Conservation (phyloP, 352 stramenopile genomes). For the Phytophthora syringae region DNA sequence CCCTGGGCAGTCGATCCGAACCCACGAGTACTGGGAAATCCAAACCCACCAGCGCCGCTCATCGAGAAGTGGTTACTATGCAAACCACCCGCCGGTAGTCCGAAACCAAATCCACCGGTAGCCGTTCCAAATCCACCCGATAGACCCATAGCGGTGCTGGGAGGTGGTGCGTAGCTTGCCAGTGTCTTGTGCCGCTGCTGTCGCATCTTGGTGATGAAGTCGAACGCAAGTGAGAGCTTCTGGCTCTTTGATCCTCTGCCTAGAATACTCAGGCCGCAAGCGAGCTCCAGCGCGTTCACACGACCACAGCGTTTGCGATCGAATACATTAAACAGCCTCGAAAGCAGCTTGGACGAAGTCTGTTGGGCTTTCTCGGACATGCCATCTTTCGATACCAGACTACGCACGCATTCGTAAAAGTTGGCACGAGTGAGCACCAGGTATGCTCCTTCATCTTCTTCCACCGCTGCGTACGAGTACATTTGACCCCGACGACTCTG, state of each 20-base stretch:
- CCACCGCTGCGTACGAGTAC: slow-evolving; percentile 80
- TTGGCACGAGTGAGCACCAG: slow-evolving; percentile 77
- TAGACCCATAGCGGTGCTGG: slow-evolving; percentile 30
- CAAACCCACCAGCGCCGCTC: slow-evolving; percentile 49
- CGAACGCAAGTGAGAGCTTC: slow-evolving; percentile 86
- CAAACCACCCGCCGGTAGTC: slow-evolving; percentile 33
- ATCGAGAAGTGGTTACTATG: slow-evolving; percentile 60
- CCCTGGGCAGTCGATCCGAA: slow-evolving; percentile 34
- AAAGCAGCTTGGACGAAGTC: slow-evolving; percentile 84
- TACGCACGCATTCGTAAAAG: slow-evolving; percentile 90
- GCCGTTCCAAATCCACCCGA: slow-evolving; percentile 35
- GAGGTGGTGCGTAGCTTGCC: slow-evolving; percentile 58
- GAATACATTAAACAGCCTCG: slow-evolving; percentile 86
- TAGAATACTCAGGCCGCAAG: slow-evolving; percentile 86
- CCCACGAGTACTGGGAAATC: slow-evolving; percentile 63
- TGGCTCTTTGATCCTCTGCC: slow-evolving; percentile 87
- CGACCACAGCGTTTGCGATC: slow-evolving; percentile 83
- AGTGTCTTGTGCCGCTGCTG: slow-evolving; percentile 78
- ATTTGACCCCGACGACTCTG: slow-evolving; percentile 53
- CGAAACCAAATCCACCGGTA: slow-evolving; percentile 45
- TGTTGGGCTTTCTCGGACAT: slow-evolving; percentile 89
- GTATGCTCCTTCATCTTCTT: slow-evolving; percentile 88
- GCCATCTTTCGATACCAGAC: slow-evolving; percentile 74
- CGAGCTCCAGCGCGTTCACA: slow-evolving; percentile 87
- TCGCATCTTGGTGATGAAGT: slow-evolving; percentile 88